Base-by-base conservation (phyloP, 352 stramenopile species). In the Phytophthora ramorum region DNA sequence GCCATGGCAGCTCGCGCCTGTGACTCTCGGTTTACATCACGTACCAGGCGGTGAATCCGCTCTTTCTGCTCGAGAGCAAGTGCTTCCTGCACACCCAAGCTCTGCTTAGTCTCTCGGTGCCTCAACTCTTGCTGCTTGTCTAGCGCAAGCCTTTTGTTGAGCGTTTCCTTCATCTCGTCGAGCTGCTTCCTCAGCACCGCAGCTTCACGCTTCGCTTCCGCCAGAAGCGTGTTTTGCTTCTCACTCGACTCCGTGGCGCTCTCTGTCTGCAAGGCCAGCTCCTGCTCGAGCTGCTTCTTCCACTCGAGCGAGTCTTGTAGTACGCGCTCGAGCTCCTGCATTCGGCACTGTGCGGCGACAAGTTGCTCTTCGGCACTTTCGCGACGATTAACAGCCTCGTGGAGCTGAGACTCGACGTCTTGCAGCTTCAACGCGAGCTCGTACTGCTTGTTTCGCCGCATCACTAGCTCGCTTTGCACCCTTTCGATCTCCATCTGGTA, bases 391-490 rank as follows among this genome's bases (percentile, higher is more conserved):
- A 62, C 63, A 0, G 73, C 58, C 2, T 73, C 63, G 26, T 92
- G 85, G 2, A 91, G 49, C 19, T 69, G 71, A 20, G 74, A 74
- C 34, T 94, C 79, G 0, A 75, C 70, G 8, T 88, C 77, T 56
- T 92, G 86, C 10, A 94, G 63, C 38, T 84, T 76, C 9, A 91
- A 60, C 20, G 83, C 88, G 14, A 94, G 75, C n/a, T 94, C 86
- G 54, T 92, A 94, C 45, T 94, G 83, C 41, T 89, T 91, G 50
- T 85, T 92, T 13, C 86, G 76, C 1, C 86, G 73, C 75, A 89
- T 80, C 0, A 92, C 78, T 0, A 94, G 61, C 71, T 94, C 86
- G 10, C 68, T 85, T 53, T 92, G 80, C 32, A 89, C 69, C 37
- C 84, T 80, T 17, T 92, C 83, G 3, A 89, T 73, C 59, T 89